Evolutionary conservation across 2,329 filamentous ascomycete genomes (phyloP).

Genomic region (Phoma sp.): DNA sequence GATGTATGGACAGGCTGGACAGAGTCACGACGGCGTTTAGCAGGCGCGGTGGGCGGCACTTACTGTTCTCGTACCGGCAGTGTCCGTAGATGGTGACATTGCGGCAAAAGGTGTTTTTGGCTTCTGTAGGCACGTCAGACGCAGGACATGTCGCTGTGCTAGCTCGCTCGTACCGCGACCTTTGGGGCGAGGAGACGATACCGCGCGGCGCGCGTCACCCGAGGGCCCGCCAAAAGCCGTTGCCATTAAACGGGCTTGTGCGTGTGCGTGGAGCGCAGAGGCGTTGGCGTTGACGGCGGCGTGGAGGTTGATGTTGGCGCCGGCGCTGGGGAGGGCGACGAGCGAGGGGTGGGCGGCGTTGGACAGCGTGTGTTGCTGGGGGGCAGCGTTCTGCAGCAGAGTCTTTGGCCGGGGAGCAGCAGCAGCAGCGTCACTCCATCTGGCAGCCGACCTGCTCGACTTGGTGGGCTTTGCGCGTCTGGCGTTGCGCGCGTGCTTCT

Average conservation of each 20-base stretch:
- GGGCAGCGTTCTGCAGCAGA: conserved; percentile 13
- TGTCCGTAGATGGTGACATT: conserved; percentile 94
- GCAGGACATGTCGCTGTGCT: neutral
- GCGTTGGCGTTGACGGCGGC: neutral
- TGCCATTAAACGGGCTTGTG: conserved; percentile 40
- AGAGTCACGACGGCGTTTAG: conserved; percentile 25
- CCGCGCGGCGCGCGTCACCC: conserved; percentile 50
- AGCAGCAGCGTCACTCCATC: conserved; percentile 42
- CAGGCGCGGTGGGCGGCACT: conserved; percentile 24
- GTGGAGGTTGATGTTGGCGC: conserved; percentile 19
- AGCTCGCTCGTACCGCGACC: conserved; percentile 47
- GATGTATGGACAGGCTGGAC: conserved; percentile 75
- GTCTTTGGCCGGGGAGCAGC: conserved; percentile 19
- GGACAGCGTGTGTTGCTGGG: conserved; percentile 21
- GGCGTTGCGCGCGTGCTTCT: conserved; percentile 36
- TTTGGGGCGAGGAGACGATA: conserved; percentile 53
- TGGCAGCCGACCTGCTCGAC: conserved; percentile 28
- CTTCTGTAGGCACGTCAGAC: conserved; percentile 55
- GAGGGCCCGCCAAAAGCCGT: conserved; percentile 45
- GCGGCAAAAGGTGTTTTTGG: conserved; percentile 87
- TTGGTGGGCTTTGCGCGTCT: conserved; percentile 39
- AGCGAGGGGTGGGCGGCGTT: conserved; percentile 23
- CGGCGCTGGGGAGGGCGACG: neutral
- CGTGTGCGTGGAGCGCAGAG: neutral
- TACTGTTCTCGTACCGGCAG: conserved; percentile 87